Percentiles rank a stretch among this genome's conserved stretches.
phyloP scores from a whole-genome alignment of 2,329 filamentous ascomycete genomes.

The Microcyclosporella mali region DNA sequence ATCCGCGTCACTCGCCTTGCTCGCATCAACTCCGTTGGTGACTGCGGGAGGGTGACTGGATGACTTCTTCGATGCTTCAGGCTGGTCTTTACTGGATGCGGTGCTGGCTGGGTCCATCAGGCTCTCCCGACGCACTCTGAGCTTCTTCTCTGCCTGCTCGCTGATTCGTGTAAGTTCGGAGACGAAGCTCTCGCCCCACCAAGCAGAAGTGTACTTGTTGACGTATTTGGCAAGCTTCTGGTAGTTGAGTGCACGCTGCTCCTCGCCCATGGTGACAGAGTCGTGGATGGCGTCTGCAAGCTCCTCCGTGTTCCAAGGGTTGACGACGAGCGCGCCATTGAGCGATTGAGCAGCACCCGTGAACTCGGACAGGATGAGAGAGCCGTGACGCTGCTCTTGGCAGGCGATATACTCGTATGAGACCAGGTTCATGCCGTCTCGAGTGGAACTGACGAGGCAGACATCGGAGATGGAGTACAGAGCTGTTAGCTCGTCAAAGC shows the following conservation, averaged over 20 bases:
- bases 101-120: constrained; percentile 11
- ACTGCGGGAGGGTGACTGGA: constrained; percentile 12
- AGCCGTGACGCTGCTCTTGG: constrained; percentile 82
- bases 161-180: constrained; percentile 65
- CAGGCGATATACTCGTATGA: constrained; percentile 98
- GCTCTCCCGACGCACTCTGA: constrained; percentile 34
- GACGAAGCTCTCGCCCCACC: constrained; percentile 94
- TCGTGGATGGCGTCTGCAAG: constrained; percentile 89
- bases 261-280: constrained; percentile 91
- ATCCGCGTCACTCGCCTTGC: constrained; percentile 12
- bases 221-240: constrained; percentile 91
- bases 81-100: not conserved
- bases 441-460: constrained; percentile 88
- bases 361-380: constrained; percentile 94
- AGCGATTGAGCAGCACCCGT: constrained; percentile 91
- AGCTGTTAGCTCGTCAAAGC: constrained; percentile 89
- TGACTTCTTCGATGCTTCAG: constrained; percentile 12
- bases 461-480: constrained; percentile 89
- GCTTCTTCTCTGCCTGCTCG: constrained; percentile 45
- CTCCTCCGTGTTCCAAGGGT: constrained; percentile 98
- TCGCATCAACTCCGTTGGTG: constrained; percentile 14
- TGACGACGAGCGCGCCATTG: constrained; percentile 89
- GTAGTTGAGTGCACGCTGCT: constrained; percentile 80
- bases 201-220: constrained; percentile 92
- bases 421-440: constrained; percentile 97